A percentile compares a stretch with the other conserved stretches of the same genome.
These are phyloP conservation scores for Multifurca ochricompacta DNA, from an alignment of 768 basidiomycete species.

Conservation along the genomic window DNA sequence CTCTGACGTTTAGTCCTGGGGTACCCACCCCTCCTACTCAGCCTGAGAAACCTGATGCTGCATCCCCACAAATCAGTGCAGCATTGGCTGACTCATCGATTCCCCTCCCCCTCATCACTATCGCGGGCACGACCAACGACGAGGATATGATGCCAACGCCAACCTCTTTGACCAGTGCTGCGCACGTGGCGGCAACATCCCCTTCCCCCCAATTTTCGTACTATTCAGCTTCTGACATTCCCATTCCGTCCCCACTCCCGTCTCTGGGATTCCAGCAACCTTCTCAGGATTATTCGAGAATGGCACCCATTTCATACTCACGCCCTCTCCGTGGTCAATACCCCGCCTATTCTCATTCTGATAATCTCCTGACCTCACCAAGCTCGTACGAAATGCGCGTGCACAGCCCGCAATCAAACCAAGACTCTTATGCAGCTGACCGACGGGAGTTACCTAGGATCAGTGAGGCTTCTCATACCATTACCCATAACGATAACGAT, in stretches of 20 bases:
- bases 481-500: constrained; percentile 7
- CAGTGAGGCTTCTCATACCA: constrained; percentile 17
- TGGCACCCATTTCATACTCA: constrained; percentile 19
- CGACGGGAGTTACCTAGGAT: constrained; percentile 1
- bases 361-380: constrained; percentile 32
- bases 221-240: constrained; percentile 46
- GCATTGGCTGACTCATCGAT: not conserved
- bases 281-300: constrained; percentile 25
- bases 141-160: not conserved
- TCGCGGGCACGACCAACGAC: not conserved
- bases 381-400: constrained; percentile 36
- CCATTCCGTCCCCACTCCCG: constrained; percentile 50
- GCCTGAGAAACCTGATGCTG: constrained; percentile 1
- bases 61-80: not conserved
- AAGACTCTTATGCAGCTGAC: not conserved
- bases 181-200: constrained; percentile 22
- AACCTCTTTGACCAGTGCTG: constrained; percentile 16
- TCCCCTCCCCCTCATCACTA: not conserved
- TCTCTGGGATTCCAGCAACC: constrained; percentile 25
- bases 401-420: constrained; percentile 21
- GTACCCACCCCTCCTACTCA: constrained; percentile 6
- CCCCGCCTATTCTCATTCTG: constrained; percentile 32
- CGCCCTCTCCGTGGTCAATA: constrained; percentile 25
- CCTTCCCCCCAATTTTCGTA: constrained; percentile 38
- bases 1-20: constrained; percentile 29